phyloP scores from a whole-genome alignment of 306 rosid genomes.

The Ceratonia siliqua region DNA sequence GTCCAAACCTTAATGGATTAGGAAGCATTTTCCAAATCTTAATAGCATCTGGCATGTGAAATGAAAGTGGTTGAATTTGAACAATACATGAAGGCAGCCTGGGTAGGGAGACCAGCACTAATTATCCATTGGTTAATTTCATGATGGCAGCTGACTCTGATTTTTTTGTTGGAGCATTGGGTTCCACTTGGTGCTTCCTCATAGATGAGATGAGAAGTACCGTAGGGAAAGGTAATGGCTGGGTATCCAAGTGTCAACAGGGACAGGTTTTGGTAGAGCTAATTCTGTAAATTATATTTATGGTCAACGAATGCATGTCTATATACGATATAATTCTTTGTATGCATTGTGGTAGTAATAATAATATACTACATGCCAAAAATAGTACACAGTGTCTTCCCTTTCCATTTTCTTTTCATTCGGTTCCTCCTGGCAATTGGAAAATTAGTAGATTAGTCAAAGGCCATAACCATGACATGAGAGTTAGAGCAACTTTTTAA shows the following conservation, averaged over 20 bases:
- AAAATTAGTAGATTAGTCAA: not conserved
- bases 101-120: slow-evolving; percentile 82
- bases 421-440: no score
- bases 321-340: slow-evolving; percentile 9
- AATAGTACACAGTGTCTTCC: not conserved
- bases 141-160: slow-evolving; percentile 92
- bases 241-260: slow-evolving; percentile 93
- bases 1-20: no score
- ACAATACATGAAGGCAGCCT: slow-evolving; percentile 79
- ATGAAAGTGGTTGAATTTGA: slow-evolving; percentile 81
- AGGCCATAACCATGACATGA: no score
- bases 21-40: slow-evolving; percentile 73
- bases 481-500: not conserved
- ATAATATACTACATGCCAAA: slow-evolving; percentile 2
- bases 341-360: slow-evolving; percentile 26
- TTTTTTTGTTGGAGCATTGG: slow-evolving; percentile 84
- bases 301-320: slow-evolving; percentile 20
- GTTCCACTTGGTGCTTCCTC: slow-evolving; percentile 91
- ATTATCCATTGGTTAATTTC: slow-evolving; percentile 87
- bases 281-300: slow-evolving; percentile 33
- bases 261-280: slow-evolving; percentile 80
- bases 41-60: slow-evolving; percentile 87
- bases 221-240: slow-evolving; percentile 92
- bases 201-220: slow-evolving; percentile 98
- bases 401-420: not conserved